Base-by-base conservation (phyloP, 2,329 filamentous ascomycete genomes). In the Coniochaeta ligniaria region DNA sequence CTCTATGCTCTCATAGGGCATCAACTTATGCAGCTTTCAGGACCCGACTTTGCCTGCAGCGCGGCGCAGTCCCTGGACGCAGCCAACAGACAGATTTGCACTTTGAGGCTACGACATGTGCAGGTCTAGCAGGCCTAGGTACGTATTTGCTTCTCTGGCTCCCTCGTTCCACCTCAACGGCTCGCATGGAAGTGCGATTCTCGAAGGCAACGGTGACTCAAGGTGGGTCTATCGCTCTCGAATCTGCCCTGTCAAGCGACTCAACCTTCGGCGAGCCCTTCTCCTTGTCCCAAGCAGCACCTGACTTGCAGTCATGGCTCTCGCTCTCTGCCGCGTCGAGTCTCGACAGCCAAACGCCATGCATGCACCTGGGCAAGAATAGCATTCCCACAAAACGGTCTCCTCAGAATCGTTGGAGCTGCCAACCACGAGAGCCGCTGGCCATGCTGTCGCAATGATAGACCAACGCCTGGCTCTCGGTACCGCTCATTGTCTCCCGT, bases 21-120 rank as follows among this genome's bases (percentile, higher is more conserved):
- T 74, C 67, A 62, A 26, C 65, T 68, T 70, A 73, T 76, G 75
- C 75, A 76, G 66, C 66, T 68, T 71, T 73, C 69, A 70, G 73
- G 70, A 71, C 66, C 56, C 38, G 56, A 60, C 62, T 69, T 73
- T 74, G 71, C 73, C 67, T 69, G 73, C 72, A 76, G 74, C 70
- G 77, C 75, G 75, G 76, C 76, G 77, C 76, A 78, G 71, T 65
- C 66, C 67, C 66, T 71, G 67, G 69, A 65, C 66, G 60, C 60
- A 58, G 58, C 58, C 61, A 57, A 60, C 59, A 56, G 59, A 60
- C 58, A 14, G 4, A 38, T n/a, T 17, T n/a, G 33, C 54, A 12
- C 22, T 22, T 38, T 14, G n/a, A 20, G 31, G 28, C 17, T 38
- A 22, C 54, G 3, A 5, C 3, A 33, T 16, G 17, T n/a, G n/a